Percentiles rank a stretch among this genome's conserved stretches.
Evolutionary conservation across 306 rosid species (phyloP).

Genomic region (Castanopsis chinensis): DNA sequence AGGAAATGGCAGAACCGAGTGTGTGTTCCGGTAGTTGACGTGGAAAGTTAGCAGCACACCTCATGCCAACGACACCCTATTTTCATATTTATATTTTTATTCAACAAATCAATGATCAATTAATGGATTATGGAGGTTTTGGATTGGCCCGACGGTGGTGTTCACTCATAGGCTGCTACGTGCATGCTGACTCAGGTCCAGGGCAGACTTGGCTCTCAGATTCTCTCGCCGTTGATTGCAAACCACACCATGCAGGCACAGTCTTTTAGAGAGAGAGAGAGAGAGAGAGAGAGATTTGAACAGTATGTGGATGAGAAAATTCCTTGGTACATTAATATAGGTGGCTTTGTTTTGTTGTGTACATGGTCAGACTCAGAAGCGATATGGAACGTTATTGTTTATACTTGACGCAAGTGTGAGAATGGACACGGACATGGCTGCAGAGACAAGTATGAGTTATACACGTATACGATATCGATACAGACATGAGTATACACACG

Average conservation of each 20-base stretch:
- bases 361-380: too few species aligned
- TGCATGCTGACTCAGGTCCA: slow-evolving; percentile 41
- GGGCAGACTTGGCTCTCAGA: neutral
- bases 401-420: too few species aligned
- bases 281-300: neutral
- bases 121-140: slow-evolving; percentile 22
- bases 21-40: neutral
- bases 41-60: slow-evolving; percentile 13
- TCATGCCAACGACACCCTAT: neutral
- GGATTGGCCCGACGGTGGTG: slow-evolving; percentile 35
- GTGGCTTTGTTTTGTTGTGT: too few species aligned
- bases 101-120: slow-evolving; percentile 16
- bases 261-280: neutral
- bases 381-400: too few species aligned
- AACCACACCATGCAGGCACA: neutral
- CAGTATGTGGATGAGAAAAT: neutral
- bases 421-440: too few species aligned
- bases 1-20: neutral
- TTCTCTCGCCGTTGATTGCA: neutral
- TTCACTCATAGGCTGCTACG: neutral
- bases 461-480: too few species aligned
- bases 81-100: neutral
- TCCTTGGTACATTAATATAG: neutral
- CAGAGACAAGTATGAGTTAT: too few species aligned
- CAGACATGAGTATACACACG: too few species aligned